phyloP scores from a whole-genome alignment of 2,329 filamentous ascomycete genomes.

The Aspergillus versicolor region DNA sequence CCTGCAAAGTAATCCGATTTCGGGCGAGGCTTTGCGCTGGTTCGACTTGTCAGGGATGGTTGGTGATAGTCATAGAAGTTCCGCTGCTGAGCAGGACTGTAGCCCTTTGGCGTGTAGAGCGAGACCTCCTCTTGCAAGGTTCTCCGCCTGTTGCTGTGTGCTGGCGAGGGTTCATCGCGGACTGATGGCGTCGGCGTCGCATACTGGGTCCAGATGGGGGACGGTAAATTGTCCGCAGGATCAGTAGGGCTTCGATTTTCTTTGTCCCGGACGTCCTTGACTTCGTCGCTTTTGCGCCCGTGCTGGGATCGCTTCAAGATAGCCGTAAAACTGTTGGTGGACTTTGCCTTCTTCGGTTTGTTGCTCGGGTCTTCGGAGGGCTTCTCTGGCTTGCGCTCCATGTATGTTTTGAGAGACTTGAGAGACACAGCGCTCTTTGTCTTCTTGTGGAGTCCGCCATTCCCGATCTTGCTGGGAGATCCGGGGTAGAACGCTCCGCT shows the following conservation, averaged over 20 bases:
- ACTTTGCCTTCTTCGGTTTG: slow-evolving; percentile 72
- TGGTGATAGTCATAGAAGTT: slow-evolving; percentile 58
- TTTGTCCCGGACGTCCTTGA: slow-evolving; percentile 64
- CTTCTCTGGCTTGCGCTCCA: slow-evolving; percentile 43
- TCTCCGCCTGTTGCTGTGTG: slow-evolving; percentile 44
- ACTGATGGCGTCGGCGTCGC: slow-evolving; percentile 44
- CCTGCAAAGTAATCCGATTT: slow-evolving; percentile 51
- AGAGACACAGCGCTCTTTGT: slow-evolving; percentile 56
- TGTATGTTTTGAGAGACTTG: slow-evolving; percentile 48
- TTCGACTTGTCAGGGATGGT: slow-evolving; percentile 42
- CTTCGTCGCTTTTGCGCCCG: slow-evolving; percentile 60
- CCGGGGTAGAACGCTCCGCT: slow-evolving; percentile 23
- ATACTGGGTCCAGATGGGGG: slow-evolving; percentile 83
- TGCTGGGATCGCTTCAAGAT: slow-evolving; percentile 74
- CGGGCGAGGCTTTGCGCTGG: slow-evolving; percentile 47
- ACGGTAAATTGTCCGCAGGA: slow-evolving; percentile 47
- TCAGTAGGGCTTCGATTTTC: slow-evolving; percentile 72
- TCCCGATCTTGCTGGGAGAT: slow-evolving; percentile 37
- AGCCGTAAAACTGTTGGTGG: slow-evolving; percentile 74
- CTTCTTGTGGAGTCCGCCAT: slow-evolving; percentile 50
- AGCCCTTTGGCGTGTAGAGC: slow-evolving; percentile 59
- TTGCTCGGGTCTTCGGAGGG: slow-evolving; percentile 34
- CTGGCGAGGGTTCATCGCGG: slow-evolving; percentile 34
- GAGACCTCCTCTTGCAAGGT: slow-evolving; percentile 56
- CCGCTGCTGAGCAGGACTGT: slow-evolving; percentile 61